A percentile compares a stretch with the other conserved stretches of the same genome.
These are phyloP conservation scores for Sordaria brevicollis DNA, from an alignment of 495 filamentous ascomycete genomes.

Conservation along the genomic window DNA sequence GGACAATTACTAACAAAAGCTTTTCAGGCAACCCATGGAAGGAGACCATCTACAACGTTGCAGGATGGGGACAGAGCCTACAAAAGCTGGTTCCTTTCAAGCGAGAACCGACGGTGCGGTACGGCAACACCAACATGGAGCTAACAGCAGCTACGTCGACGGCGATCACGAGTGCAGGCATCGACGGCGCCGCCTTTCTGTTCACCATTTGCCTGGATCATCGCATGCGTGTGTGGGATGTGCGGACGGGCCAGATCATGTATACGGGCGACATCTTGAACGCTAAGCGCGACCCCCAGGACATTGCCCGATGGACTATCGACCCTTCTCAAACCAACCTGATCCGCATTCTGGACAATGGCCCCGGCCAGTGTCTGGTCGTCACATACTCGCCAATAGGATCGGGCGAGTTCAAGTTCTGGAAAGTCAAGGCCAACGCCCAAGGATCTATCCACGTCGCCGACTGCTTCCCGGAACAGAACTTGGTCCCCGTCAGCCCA, in stretches of 20 bases:
- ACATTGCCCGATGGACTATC: slow-evolving; percentile 57
- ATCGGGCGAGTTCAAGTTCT: slow-evolving; percentile 91
- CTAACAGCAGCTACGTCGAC: slow-evolving; percentile 53
- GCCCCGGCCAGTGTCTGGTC: slow-evolving; percentile 57
- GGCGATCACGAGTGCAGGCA: slow-evolving; percentile 33
- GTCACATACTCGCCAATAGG: slow-evolving; percentile 81
- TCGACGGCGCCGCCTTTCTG: slow-evolving; percentile 43
- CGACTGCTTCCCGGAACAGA: slow-evolving; percentile 54
- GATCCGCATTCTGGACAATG: slow-evolving; percentile 59
- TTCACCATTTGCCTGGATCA: slow-evolving; percentile 85
- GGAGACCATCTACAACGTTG: slow-evolving; percentile 69
- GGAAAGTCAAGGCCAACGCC: slow-evolving; percentile 59
- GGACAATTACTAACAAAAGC: background rate
- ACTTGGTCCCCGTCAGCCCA: slow-evolving; percentile 56
- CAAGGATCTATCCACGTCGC: slow-evolving; percentile 51
- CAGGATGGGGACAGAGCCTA: slow-evolving; percentile 64
- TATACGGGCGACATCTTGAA: slow-evolving; percentile 63
- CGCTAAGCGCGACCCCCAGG: slow-evolving; percentile 36
- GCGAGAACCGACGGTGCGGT: slow-evolving; percentile 51
- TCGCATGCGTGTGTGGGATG: slow-evolving; percentile 76
- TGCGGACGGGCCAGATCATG: slow-evolving; percentile 58
- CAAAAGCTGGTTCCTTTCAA: slow-evolving; percentile 63
- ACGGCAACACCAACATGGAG: slow-evolving; percentile 57
- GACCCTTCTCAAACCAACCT: slow-evolving; percentile 63
- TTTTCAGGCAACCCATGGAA: slow-evolving; percentile 46